Conservation (phyloP, 1,284 basidiomycete species). For the Fomes fomentarius region DNA sequence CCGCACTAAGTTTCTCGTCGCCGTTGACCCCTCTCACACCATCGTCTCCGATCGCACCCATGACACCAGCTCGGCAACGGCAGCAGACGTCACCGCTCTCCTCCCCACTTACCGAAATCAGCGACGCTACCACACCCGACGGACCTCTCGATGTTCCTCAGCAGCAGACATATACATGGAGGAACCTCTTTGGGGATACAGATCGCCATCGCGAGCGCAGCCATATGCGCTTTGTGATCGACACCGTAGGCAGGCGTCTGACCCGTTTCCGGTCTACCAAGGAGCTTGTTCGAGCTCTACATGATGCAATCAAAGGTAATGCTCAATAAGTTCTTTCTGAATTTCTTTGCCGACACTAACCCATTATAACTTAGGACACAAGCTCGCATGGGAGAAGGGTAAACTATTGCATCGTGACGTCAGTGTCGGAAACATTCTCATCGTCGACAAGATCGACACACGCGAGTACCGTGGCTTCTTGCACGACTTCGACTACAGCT, state of each 20-base stretch:
- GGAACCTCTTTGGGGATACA: background rate
- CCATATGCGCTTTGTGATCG: constrained; percentile 16
- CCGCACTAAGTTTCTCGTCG: background rate
- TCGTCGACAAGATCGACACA: background rate
- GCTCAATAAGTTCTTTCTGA: too few relatives aligned
- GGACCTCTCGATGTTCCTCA: background rate
- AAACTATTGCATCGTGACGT: constrained; percentile 20
- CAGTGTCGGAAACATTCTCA: constrained; percentile 20
- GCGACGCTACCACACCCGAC: too few relatives aligned
- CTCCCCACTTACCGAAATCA: background rate
- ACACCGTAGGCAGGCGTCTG: constrained; percentile 15
- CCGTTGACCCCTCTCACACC: background rate
- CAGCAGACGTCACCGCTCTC: background rate
- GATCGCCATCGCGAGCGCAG: constrained; percentile 6
- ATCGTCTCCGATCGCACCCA: background rate
- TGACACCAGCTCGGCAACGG: background rate
- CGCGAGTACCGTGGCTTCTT: constrained; percentile 8
- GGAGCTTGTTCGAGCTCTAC: constrained; percentile 14
- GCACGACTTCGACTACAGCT: constrained; percentile 18
- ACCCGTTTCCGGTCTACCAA: constrained; percentile 8
- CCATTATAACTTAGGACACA: too few relatives aligned
- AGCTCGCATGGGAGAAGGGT: background rate
- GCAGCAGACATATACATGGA: constrained; percentile 10
- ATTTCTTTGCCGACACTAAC: too few relatives aligned
- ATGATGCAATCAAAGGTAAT: constrained; percentile 20